Conservation (phyloP, 768 basidiomycete genomes). For the Inosperma sp. region DNA sequence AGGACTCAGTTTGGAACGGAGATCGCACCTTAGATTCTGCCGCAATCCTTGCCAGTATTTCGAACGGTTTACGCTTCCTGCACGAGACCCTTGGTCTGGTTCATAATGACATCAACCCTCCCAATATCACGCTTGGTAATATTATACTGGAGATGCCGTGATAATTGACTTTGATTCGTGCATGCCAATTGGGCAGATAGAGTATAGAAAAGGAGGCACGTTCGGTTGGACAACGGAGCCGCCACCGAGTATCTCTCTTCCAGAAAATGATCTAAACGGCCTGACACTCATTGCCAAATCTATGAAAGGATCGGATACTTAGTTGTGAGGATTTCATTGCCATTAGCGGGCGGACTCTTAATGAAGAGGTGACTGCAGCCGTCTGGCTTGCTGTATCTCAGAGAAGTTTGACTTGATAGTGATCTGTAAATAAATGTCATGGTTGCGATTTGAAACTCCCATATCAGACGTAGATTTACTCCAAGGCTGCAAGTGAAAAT, state of each 20-base stretch:
- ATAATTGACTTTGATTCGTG: slow-evolving; percentile 83
- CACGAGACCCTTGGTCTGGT: not conserved
- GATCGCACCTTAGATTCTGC: not conserved
- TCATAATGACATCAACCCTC: slow-evolving; percentile 87
- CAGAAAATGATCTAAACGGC: not conserved
- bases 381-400: too few relatives aligned
- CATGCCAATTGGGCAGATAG: not conserved
- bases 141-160: slow-evolving; percentile 88
- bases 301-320: not conserved
- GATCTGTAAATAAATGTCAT: too few relatives aligned
- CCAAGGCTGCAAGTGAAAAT: too few relatives aligned
- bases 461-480: too few relatives aligned
- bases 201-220: not conserved
- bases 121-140: slow-evolving; percentile 96
- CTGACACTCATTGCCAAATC: not conserved
- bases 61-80: not conserved
- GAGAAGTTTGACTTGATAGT: too few relatives aligned
- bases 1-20: not conserved
- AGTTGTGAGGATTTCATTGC: not conserved
- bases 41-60: not conserved
- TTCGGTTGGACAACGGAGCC: not conserved
- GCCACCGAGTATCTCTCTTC: not conserved
- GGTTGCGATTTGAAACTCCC: too few relatives aligned
- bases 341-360: too few relatives aligned
- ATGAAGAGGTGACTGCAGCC: too few relatives aligned